Percentiles rank a stretch among this genome's conserved stretches.
Conservation (phyloP, 768 basidiomycete species). For the Trametopsis cervina region DNA sequence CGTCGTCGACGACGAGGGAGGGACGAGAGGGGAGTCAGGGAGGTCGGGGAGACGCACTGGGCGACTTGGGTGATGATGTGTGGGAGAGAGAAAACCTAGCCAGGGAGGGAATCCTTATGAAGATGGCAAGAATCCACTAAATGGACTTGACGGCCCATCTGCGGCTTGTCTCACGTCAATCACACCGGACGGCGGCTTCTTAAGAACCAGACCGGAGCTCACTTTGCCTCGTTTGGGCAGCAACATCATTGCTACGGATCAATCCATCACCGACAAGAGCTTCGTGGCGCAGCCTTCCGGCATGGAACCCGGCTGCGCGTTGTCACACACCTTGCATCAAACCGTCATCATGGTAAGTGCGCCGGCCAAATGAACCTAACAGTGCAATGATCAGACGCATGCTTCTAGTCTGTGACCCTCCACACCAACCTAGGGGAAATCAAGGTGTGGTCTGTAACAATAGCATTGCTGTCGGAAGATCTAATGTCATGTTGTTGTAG, state of each 20-base stretch:
- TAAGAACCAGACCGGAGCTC: too few species aligned
- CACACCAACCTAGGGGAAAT: conserved; percentile 93
- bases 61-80: conserved; percentile 12
- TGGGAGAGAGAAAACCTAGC: conserved; percentile 5
- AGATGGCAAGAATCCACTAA: not conserved
- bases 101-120: conserved; percentile 13
- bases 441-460: conserved; percentile 55
- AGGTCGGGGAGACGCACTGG: conserved; percentile 14
- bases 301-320: not conserved
- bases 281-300: conserved; percentile 9
- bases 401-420: conserved; percentile 74
- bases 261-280: conserved; percentile 7
- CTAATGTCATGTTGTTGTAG: conserved; percentile 33
- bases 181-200: too few species aligned
- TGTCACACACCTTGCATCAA: conserved; percentile 15
- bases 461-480: not conserved
- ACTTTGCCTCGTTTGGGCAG: too few species aligned
- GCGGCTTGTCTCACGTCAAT: too few species aligned
- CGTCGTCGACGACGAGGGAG: conserved; percentile 4
- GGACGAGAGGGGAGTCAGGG: conserved; percentile 14
- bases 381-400: conserved; percentile 8
- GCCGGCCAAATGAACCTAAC: conserved; percentile 1
- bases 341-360: conserved; percentile 18
- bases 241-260: too few species aligned
- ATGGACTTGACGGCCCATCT: not conserved